A percentile compares a stretch with the other conserved stretches of the same genome.
These are phyloP conservation scores for Patellaria atrata DNA, from an alignment of 495 filamentous ascomycete species.

Conservation along the genomic window DNA sequence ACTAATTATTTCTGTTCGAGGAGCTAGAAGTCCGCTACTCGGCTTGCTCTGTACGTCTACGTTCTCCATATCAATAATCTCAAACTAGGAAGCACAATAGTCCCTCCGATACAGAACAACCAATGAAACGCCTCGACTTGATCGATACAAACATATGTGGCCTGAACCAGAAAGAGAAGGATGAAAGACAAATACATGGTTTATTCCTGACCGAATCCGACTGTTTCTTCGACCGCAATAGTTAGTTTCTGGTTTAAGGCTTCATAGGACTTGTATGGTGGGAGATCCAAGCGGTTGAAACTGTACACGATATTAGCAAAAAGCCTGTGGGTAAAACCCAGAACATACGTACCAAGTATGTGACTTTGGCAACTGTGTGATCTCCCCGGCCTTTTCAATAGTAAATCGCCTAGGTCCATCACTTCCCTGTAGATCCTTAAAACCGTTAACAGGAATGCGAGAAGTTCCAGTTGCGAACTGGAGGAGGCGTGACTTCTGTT, in stretches of 20 bases:
- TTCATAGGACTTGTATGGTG: constrained; percentile 81
- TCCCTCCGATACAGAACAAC: too few relatives aligned
- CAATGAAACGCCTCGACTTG: too few relatives aligned
- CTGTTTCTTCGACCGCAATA: constrained; percentile 94
- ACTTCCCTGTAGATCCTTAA: constrained; percentile 97
- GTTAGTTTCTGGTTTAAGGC: constrained; percentile 76
- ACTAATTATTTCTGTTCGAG: too few relatives aligned
- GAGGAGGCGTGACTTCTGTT: constrained; percentile 90
- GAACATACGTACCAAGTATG: constrained; percentile 76
- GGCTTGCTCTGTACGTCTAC: too few relatives aligned
- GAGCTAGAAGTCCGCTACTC: too few relatives aligned
- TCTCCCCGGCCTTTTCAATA: constrained; percentile 92
- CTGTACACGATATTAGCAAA: constrained; percentile 32
- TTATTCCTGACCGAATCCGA: constrained; percentile 97
- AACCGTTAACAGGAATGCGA: constrained; percentile 96
- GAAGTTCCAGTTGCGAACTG: constrained; percentile 97
- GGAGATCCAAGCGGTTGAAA: constrained; percentile 95
- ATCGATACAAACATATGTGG: too few relatives aligned
- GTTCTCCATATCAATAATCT: too few relatives aligned
- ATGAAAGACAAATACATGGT: too few relatives aligned
- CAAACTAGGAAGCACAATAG: too few relatives aligned
- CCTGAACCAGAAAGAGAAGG: too few relatives aligned
- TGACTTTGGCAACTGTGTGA: constrained; percentile 79
- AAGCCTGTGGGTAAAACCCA: background rate
- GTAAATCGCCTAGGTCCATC: constrained; percentile 93